These are phyloP conservation scores for Solanum appendiculatum DNA, from an alignment of 257 asterid genomes.

Conservation along the genomic window DNA sequence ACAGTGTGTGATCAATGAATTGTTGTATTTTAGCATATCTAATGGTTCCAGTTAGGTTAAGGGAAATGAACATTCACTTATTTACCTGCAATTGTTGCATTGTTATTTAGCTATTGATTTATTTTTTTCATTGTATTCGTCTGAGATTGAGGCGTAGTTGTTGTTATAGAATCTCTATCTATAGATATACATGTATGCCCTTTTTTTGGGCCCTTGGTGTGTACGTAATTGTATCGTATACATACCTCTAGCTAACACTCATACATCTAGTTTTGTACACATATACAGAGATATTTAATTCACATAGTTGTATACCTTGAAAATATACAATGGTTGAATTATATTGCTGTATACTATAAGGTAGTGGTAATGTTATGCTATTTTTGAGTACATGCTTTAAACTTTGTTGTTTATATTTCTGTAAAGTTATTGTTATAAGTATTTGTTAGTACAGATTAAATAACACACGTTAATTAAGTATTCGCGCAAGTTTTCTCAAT, in stretches of 20 bases:
- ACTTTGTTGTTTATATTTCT: too few relatives aligned
- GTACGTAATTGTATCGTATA: background rate
- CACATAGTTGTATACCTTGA: background rate
- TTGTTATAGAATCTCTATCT: background rate
- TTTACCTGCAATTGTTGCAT: background rate
- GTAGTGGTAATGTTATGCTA: too few relatives aligned
- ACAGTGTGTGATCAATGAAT: background rate
- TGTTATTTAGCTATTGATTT: background rate
- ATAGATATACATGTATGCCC: background rate
- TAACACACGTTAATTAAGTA: too few relatives aligned
- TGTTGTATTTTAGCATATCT: background rate
- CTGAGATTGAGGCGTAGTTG: background rate
- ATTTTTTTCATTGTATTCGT: background rate
- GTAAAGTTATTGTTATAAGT: too few relatives aligned
- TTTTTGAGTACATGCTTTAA: too few relatives aligned
- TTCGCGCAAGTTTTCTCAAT: too few relatives aligned
- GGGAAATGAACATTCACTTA: background rate
- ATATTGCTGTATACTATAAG: background rate
- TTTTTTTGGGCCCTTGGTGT: background rate
- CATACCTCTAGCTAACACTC: background rate
- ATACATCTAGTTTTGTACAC: background rate
- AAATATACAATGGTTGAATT: background rate
- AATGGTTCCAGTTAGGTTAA: slow-evolving; percentile 1
- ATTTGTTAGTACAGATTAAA: too few relatives aligned
- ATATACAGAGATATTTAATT: background rate